phyloP scores from a whole-genome alignment of 2,329 filamentous ascomycete species.

The Fusarium brevicatenulatum region DNA sequence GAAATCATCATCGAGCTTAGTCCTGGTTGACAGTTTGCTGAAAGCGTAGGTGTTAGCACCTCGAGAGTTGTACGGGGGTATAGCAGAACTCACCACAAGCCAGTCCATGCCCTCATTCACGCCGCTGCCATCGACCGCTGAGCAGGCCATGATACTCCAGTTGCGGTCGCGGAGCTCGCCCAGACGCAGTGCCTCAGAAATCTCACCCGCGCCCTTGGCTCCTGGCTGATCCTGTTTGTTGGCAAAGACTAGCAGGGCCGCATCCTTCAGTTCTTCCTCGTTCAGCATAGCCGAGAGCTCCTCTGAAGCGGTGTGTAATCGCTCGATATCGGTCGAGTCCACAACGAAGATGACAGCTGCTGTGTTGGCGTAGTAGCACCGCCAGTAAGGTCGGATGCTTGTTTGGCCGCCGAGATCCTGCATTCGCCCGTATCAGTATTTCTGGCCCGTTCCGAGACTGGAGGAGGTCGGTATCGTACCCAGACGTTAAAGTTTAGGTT shows the following conservation, averaged over 20 bases:
- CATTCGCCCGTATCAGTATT: conserved; percentile 17
- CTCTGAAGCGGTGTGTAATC: conserved; percentile 89
- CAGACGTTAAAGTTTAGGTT: conserved; percentile 99
- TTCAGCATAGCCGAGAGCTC: conserved; percentile 95
- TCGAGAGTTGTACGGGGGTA: not conserved
- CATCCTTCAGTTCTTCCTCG: conserved; percentile 95
- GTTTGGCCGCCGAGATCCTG: conserved; percentile 96
- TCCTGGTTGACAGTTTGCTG: conserved; percentile 53
- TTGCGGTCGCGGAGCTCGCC: conserved; percentile 95
- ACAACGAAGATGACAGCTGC: conserved; percentile 99
- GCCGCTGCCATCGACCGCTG: conserved; percentile 92
- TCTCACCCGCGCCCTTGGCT: conserved; percentile 95
- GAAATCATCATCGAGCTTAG: conserved; percentile 37
- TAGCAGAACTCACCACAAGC: conserved; percentile 77
- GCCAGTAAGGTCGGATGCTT: conserved; percentile 98
- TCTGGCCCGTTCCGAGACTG: not conserved
- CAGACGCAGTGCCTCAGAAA: conserved; percentile 89
- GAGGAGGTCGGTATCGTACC: conserved; percentile 63
- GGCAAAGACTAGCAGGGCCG: conserved; percentile 91
- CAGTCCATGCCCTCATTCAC: conserved; percentile 99
- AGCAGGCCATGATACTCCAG: conserved; percentile 99
- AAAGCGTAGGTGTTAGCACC: conserved; percentile 9
- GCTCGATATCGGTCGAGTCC: conserved; percentile 96
- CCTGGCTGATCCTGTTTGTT: conserved; percentile 99
- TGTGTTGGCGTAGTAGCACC: conserved; percentile 99